Evolutionary conservation across 805 yeast genomes (phyloP).

Genomic region (Hanseniaspora valbyensis): DNA sequence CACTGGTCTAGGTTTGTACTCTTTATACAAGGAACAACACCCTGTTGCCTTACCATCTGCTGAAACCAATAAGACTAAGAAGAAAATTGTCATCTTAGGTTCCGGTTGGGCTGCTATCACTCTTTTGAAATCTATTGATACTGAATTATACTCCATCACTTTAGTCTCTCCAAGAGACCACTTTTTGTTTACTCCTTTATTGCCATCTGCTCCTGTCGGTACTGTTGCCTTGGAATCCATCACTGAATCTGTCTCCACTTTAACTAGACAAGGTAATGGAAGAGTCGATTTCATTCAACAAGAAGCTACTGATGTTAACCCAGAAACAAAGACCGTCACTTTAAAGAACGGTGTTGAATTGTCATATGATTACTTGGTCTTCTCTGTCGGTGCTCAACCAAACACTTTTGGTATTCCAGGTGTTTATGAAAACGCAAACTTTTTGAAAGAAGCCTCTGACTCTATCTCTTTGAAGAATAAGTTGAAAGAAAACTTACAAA

Average conservation of each 20-base stretch:
- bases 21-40: conserved; percentile 49
- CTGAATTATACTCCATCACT: conserved; percentile 76
- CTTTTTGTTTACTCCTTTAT: conserved; percentile 88
- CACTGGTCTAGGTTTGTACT: conserved; percentile 50
- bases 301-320: conserved; percentile 75
- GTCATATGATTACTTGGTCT: conserved; percentile 70
- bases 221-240: conserved; percentile 82
- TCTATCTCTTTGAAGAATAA: conserved; percentile 72
- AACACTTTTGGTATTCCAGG: conserved; percentile 94
- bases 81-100: conserved; percentile 56
- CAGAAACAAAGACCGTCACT: conserved; percentile 50
- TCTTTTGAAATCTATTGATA: conserved; percentile 70
- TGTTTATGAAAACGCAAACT: conserved; percentile 76
- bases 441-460: conserved; percentile 82
- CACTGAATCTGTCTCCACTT: conserved; percentile 82
- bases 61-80: conserved; percentile 35
- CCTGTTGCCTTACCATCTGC: conserved; percentile 49
- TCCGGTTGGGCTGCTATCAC: conserved; percentile 95
- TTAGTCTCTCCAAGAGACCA: conserved; percentile 91
- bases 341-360: conserved; percentile 45
- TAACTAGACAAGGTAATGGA: conserved; percentile 68
- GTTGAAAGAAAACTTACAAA: conserved; percentile 78
- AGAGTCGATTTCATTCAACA: conserved; percentile 81
- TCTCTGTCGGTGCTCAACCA: conserved; percentile 92
- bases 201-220: conserved; percentile 92